phyloP scores from a whole-genome alignment of 2,329 filamentous ascomycete species.

The Colletotrichum higginsianum region DNA sequence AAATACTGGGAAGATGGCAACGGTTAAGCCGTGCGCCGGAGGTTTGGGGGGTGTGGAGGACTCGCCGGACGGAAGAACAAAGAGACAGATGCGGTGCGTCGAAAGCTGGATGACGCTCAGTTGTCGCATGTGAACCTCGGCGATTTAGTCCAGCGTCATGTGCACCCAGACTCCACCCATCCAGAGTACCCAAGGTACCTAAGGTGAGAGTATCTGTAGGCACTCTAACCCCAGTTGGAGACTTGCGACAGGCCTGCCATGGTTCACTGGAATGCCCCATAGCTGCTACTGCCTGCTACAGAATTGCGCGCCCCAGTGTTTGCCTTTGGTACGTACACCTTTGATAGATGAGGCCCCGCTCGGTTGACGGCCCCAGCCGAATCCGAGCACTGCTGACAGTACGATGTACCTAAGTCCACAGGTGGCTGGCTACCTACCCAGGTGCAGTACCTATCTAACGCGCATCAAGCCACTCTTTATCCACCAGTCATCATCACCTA shows the following conservation, averaged over 20 bases:
- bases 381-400: background rate
- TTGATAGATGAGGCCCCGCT: background rate
- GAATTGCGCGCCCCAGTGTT: background rate
- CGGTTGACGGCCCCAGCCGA: background rate
- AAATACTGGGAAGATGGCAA: constrained; percentile 36
- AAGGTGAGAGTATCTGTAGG: background rate
- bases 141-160: constrained; percentile 40
- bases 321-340: background rate
- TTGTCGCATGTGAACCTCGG: constrained; percentile 45
- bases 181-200: background rate
- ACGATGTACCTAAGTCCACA: too few species aligned
- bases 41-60: constrained; percentile 37
- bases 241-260: background rate
- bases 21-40: constrained; percentile 33
- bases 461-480: background rate
- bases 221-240: background rate
- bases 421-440: too few species aligned
- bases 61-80: constrained; percentile 30
- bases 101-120: constrained; percentile 36
- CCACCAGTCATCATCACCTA: background rate
- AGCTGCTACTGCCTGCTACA: background rate
- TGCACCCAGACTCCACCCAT: constrained; percentile 25
- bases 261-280: background rate
- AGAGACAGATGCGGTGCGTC: constrained; percentile 3
- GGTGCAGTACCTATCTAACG: background rate